Evolutionary conservation across 306 rosid species (phyloP).

Genomic region (Calophaca sinica): DNA sequence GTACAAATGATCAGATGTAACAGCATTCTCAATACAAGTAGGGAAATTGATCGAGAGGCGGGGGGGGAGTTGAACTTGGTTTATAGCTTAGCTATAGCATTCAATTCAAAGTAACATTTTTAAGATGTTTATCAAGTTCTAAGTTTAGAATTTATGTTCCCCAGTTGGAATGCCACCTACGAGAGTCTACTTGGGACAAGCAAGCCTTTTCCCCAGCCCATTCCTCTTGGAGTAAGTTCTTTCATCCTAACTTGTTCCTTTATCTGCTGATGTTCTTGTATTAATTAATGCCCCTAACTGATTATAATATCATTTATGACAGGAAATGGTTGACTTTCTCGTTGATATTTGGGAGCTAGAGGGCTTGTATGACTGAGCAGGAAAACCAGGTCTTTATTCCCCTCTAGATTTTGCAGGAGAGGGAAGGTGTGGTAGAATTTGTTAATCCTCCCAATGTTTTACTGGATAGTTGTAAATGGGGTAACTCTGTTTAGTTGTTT

Average conservation of each 20-base stretch:
- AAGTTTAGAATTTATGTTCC: constrained; percentile 37
- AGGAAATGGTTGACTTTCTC: constrained; percentile 93
- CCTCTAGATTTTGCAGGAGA: constrained; percentile 37
- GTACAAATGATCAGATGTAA: too few species aligned
- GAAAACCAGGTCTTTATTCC: constrained; percentile 20
- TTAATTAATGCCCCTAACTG: constrained; percentile 34
- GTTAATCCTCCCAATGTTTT: constrained; percentile 22
- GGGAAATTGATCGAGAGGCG: too few species aligned
- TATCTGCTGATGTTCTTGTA: constrained; percentile 1
- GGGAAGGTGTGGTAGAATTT: constrained; percentile 27
- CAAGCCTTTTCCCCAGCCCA: constrained; percentile 66
- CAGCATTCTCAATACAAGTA: too few species aligned
- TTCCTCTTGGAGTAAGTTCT: constrained; percentile 81
- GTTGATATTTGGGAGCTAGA: constrained; percentile 86
- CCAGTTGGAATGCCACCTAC: constrained; percentile 82
- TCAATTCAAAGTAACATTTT: constrained; percentile 24
- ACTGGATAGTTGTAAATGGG: constrained; percentile 39
- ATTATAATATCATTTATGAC: constrained; percentile 41
- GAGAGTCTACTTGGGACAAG: constrained; percentile 70
- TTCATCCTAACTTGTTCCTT: constrained; percentile 23
- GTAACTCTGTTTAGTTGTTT: constrained; percentile 6
- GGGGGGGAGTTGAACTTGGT: constrained; percentile 22
- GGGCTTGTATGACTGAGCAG: constrained; percentile 69
- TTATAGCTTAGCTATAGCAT: constrained; percentile 1
- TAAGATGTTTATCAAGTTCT: constrained; percentile 24